These are phyloP conservation scores for Paulinella micropora DNA, from an alignment of 78 protist genomes.

Conservation along the genomic window DNA sequence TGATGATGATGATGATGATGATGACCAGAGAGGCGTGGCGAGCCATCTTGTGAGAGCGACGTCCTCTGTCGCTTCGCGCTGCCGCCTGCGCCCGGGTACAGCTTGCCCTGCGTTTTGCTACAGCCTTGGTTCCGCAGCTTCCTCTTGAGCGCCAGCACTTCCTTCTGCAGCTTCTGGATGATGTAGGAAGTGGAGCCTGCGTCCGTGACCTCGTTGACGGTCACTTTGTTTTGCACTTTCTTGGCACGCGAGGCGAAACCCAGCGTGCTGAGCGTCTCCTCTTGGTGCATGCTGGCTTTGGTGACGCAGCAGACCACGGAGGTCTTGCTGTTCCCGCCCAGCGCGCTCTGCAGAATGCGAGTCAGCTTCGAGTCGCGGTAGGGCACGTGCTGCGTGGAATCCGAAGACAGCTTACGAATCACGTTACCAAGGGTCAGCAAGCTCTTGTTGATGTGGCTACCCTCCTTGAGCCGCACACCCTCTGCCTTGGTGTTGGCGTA, in stretches of 20 bases:
- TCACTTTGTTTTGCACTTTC: neutral
- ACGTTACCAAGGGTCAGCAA: constrained; percentile 62
- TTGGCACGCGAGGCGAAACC: constrained; percentile 14
- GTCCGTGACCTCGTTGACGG: neutral
- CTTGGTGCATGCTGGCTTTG: neutral
- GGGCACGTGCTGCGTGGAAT: constrained; percentile 33
- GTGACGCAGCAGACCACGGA: constrained; percentile 16
- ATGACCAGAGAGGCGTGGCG: no score
- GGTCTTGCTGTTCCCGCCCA: constrained; percentile 55
- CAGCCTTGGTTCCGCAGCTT: no score
- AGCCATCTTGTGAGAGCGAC: no score
- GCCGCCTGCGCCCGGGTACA: no score
- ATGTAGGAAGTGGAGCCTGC: neutral
- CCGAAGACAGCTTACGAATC: constrained; percentile 15
- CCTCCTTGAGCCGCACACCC: constrained; percentile 64
- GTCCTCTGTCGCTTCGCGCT: no score
- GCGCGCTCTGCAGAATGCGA: constrained; percentile 51
- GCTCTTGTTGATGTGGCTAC: constrained; percentile 53
- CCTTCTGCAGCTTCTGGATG: neutral
- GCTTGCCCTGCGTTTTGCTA: no score
- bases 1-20: no score
- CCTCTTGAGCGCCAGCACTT: neutral
- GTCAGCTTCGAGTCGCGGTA: constrained; percentile 65
- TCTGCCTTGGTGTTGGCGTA: constrained; percentile 49
- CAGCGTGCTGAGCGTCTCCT: constrained; percentile 14